Evolutionary conservation across 1,284 basidiomycete genomes (phyloP), one percentile per base, ranked within the genome.

Genomic region (Retiboletus flavoniger): DNA sequence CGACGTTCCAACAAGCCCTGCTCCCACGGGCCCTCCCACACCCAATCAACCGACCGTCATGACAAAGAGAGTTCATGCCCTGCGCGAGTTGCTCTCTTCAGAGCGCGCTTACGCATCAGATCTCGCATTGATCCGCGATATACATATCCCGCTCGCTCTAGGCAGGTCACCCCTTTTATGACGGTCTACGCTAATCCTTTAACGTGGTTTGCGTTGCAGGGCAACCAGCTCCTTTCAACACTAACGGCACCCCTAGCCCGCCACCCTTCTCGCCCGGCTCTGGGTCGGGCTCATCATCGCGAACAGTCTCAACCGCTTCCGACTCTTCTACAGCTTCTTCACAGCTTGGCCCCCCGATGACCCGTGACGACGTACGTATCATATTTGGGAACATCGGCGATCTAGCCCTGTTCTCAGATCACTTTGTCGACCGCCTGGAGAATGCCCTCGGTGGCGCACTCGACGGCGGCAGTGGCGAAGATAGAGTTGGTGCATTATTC

Each of bases 101-200:
- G 95, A 98, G 68, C 78, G 89, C 28, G 85, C 89, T 0, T 96
- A 96, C 71, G 91, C 94, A 1, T 87, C 84, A 10, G 95, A 98
- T 75, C 78, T 98, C 19, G 87, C 87, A 3, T 77, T 97, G 47
- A 84, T 97, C 50, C 79, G 88, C 44, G 89, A 94, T 61, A 82
- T 95, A 28, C 92, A 95, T 68, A 83, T 94, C 43, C 88, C 88
- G 9, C 72, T 90, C 53, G 89, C 89, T 31, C 72, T 85, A 65
- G 89, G 89, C 80, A 69, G 55, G 75, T 68, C 31, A 13, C 40
- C 47, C 51, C 46, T 53, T 49, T 51, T 43, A 47, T 43, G 32
- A 14, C 40, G 2, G 10, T 19, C 39, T 40, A 38, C 43, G 46
- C 49, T 50, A 38, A 54, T 57, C 42, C 58, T 58, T 52, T 58